Percentiles rank a stretch among this genome's conserved stretches.
Evolutionary conservation across 139 green algal genomes (phyloP).

Genomic region (Yamagishiella unicocca): DNA sequence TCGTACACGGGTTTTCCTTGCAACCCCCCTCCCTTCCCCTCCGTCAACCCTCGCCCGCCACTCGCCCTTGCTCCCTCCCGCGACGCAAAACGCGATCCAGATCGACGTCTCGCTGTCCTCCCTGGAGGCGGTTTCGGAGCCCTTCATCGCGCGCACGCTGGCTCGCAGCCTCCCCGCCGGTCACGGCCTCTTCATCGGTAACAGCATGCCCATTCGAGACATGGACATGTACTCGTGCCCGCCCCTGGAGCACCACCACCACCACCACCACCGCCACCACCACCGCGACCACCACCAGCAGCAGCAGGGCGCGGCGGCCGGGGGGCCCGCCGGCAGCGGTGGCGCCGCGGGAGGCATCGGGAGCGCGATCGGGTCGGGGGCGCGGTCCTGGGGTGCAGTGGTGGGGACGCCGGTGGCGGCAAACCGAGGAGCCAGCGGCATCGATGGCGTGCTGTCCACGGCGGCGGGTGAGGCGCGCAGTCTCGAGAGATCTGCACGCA

Average conservation of each 20-base stretch:
- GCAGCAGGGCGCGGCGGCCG: background rate
- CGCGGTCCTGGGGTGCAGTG: background rate
- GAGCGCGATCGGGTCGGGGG: too few relatives aligned
- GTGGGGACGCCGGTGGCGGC: constrained; percentile 75
- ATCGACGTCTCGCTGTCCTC: constrained; percentile 36
- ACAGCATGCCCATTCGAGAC: constrained; percentile 98
- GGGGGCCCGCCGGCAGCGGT: background rate
- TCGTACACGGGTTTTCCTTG: too few relatives aligned
- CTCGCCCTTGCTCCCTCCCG: too few relatives aligned
- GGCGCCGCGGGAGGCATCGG: background rate
- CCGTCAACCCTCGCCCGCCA: too few relatives aligned
- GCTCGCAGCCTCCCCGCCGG: constrained; percentile 68
- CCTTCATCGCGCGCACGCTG: constrained; percentile 73
- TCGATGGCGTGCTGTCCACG: constrained; percentile 95
- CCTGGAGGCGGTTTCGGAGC: constrained; percentile 72
- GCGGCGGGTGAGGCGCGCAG: constrained; percentile 76
- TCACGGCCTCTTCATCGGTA: constrained; percentile 95
- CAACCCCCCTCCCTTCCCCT: too few relatives aligned
- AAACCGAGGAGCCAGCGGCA: constrained; percentile 96
- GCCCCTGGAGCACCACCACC: background rate
- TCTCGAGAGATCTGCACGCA: too few relatives aligned
- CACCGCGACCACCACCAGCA: background rate
- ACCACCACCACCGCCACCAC: background rate
- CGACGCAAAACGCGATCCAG: too few relatives aligned
- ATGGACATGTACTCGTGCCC: constrained; percentile 93